Base-by-base conservation (phyloP, 1,139 yeast species). In the Magnusiomyces sp. region DNA sequence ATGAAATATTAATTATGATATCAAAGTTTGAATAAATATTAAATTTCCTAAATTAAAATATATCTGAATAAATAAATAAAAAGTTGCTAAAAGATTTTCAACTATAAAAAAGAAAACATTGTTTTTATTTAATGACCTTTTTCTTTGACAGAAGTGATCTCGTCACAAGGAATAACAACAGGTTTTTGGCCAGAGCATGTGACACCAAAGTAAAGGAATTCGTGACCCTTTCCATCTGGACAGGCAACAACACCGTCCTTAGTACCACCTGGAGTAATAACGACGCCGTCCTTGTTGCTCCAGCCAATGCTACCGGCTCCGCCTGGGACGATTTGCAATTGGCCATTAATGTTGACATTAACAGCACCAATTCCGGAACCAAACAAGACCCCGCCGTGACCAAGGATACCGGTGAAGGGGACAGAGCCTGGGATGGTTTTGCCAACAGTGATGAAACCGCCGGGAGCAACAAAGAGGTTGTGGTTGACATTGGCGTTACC, bases 141-240 rank as follows among this genome's bases (percentile, higher is more conserved):
- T n/a, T 23, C 29, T 7, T 23, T 23, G 29, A 23, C 29, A 23
- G 29, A 23, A 23, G 29, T 23, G 29, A 23, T 23, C 7, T 23
- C 29, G 7, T 23, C 29, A 13, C 31, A 39, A 13, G 42, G 10
- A 39, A 39, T 27, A 11, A 39, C 42, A 39, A 20, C 16, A 10
- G 16, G 16, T 14, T 39, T 39, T 19, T 27, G 16, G 10, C 16
- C 3, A 2, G 29, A 13, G 40, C 46, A 43, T 6, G 40, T 11
- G 23, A 34, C n/a, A 20, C 37, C 40, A 23, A 32, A 43, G 40
- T 43, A 43, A 19, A 43, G 40, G 7, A 11, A 13, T 16, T 34
- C 19, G n/a, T 14, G 27, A n/a, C 46, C 46, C 3, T 17, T 43
- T 5, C 31, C 23, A 34, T 43, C 46, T 17, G 46, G 34, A 14